phyloP scores from a whole-genome alignment of 140 eudicot genomes.

The Senecio squalidus region DNA sequence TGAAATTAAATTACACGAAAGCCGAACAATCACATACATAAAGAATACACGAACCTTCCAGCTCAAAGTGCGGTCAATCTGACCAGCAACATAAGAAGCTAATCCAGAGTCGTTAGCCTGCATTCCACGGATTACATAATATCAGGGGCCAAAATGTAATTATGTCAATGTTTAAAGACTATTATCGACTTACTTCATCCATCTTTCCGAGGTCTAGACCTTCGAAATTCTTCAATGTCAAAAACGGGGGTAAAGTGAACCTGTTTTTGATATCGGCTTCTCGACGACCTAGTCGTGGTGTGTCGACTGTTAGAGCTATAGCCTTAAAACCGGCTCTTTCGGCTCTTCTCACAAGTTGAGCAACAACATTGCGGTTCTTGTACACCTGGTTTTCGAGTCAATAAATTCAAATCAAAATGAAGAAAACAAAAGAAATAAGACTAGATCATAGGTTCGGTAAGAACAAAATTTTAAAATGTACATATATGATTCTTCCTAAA shows the following conservation, averaged over 20 bases:
- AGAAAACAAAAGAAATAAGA: not conserved
- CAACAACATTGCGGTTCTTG: slow-evolving; percentile 84
- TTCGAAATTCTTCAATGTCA: slow-evolving; percentile 89
- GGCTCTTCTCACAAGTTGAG: slow-evolving; percentile 90
- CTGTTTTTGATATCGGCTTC: slow-evolving; percentile 95
- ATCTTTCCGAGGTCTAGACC: slow-evolving; percentile 91
- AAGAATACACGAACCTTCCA: slow-evolving; percentile 40
- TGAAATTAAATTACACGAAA: not conserved
- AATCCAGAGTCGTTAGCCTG: slow-evolving; percentile 96
- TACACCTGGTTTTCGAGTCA: slow-evolving; percentile 44
- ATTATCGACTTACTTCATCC: slow-evolving; percentile 59
- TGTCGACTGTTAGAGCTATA: slow-evolving; percentile 92
- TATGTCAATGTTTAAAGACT: not conserved
- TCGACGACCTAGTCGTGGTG: slow-evolving; percentile 87
- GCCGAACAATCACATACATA: not conserved
- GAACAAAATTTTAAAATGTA: not conserved
- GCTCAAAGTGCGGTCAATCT: slow-evolving; percentile 92
- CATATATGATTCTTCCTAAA: no score
- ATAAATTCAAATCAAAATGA: not conserved
- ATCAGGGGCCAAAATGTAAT: not conserved
- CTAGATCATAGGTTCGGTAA: no score
- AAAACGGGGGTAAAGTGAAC: slow-evolving; percentile 70
- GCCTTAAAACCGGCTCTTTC: slow-evolving; percentile 97
- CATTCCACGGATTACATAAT: slow-evolving; percentile 10
- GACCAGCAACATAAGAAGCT: slow-evolving; percentile 96